These are phyloP conservation scores for Martensiomyces pterosporus DNA, from an alignment of 192 early-diverging fungal genomes.

Conservation along the genomic window DNA sequence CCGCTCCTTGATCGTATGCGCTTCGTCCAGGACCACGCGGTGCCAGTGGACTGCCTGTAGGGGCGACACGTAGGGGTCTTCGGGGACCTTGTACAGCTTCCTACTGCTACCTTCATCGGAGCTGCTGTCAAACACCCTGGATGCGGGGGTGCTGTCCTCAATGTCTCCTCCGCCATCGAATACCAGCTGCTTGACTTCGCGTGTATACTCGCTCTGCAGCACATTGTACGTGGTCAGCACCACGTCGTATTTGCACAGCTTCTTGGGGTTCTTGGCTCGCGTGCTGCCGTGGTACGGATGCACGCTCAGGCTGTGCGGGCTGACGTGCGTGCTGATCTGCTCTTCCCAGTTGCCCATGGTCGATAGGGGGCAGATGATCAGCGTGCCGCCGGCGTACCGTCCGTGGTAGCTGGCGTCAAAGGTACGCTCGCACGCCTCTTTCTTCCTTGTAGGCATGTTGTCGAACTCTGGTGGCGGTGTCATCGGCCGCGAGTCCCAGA, in stretches of 20 bases:
- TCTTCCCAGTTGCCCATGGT: constrained; percentile 74
- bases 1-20: constrained; percentile 85
- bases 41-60: constrained; percentile 68
- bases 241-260: constrained; percentile 58
- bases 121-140: constrained; percentile 20
- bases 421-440: constrained; percentile 34
- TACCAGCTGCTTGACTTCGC: constrained; percentile 29
- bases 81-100: constrained; percentile 27
- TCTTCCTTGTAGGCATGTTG: constrained; percentile 26
- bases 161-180: not conserved
- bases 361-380: constrained; percentile 69
- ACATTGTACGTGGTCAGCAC: constrained; percentile 74
- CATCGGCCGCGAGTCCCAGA: constrained; percentile 25
- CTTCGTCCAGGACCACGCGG: constrained; percentile 90
- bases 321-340: constrained; percentile 55
- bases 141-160: not conserved
- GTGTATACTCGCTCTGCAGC: constrained; percentile 53
- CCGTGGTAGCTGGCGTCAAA: constrained; percentile 40
- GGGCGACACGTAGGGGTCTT: constrained; percentile 41
- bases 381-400: constrained; percentile 52
- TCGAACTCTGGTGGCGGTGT: constrained; percentile 42
- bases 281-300: constrained; percentile 61
- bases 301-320: constrained; percentile 35
- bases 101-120: constrained; percentile 30
- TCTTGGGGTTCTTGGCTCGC: constrained; percentile 43